A percentile compares a stretch with the other conserved stretches of the same genome.
These are phyloP conservation scores for Protomyces lactucae-debilis DNA, from an alignment of 1,139 yeast species.

Conservation along the genomic window DNA sequence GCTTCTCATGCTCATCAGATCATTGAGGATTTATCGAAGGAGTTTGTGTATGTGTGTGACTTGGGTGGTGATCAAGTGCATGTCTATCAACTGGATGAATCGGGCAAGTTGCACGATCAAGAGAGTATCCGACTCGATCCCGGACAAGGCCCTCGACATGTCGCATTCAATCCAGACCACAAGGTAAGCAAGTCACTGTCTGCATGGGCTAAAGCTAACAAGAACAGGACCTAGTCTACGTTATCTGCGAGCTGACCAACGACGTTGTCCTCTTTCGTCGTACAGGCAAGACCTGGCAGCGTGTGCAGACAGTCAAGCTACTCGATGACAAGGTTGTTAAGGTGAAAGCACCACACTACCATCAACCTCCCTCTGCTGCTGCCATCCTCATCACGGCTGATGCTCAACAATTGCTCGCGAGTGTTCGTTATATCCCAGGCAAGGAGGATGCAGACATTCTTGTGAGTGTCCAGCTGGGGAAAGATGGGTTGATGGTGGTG, in stretches of 20 bases:
- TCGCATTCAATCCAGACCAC: conserved; percentile 12
- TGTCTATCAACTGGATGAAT: neutral
- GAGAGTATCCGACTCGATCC: conserved; percentile 1
- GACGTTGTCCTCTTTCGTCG: conserved; percentile 2
- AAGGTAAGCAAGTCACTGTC: neutral
- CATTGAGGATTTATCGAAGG: conserved; percentile 1
- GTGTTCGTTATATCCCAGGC: conserved; percentile 14
- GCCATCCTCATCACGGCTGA: conserved; percentile 12
- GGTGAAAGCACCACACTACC: neutral
- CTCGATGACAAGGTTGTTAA: neutral
- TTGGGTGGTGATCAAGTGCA: conserved; percentile 16
- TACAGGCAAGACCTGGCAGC: neutral
- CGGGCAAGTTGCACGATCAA: neutral
- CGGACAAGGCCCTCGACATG: conserved; percentile 22
- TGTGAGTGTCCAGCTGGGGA: neutral
- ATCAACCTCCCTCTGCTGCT: conserved; percentile 20
- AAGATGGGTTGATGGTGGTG: conserved; percentile 2
- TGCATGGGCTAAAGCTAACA: neutral
- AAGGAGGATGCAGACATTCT: conserved; percentile 9
- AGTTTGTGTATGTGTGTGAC: conserved; percentile 15
- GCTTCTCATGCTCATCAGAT: conserved; percentile 24
- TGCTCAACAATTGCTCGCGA: conserved; percentile 8
- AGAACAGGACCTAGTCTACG: neutral
- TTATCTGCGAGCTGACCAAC: conserved; percentile 19
- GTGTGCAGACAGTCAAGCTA: conserved; percentile 3